These are phyloP conservation scores for Alternaria dauci DNA, from an alignment of 2,329 filamentous ascomycete genomes.

Conservation along the genomic window DNA sequence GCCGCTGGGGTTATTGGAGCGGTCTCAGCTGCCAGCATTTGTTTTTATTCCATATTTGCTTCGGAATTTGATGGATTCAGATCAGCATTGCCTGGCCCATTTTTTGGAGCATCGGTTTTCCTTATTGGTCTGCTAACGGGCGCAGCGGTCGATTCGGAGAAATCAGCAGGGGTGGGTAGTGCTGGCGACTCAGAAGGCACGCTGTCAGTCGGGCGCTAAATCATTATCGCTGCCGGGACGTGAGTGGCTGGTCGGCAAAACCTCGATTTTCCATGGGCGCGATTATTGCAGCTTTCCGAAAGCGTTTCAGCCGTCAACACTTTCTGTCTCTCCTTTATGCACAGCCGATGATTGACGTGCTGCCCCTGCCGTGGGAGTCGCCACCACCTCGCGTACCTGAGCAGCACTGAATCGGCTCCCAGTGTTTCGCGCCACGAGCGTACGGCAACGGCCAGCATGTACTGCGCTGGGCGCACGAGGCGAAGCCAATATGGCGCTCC, in stretches of 20 bases:
- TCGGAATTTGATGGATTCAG: slow-evolving; percentile 51
- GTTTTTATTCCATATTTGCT: slow-evolving; percentile 46
- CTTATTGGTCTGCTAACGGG: slow-evolving; percentile 43
- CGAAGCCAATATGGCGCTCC: slow-evolving; percentile 40
- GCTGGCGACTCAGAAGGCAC: slow-evolving; percentile 44
- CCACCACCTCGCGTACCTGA: slow-evolving; percentile 47
- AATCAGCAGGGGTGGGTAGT: slow-evolving; percentile 43
- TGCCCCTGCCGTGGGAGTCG: slow-evolving; percentile 34
- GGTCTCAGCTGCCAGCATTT: slow-evolving; percentile 39
- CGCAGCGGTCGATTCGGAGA: slow-evolving; percentile 45
- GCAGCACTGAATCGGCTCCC: slow-evolving; percentile 20
- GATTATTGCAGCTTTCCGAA: slow-evolving; percentile 43
- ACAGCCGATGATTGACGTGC: slow-evolving; percentile 38
- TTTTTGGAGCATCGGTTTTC: slow-evolving; percentile 32
- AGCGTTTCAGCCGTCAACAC: slow-evolving; percentile 45
- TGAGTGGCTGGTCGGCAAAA: slow-evolving; percentile 49
- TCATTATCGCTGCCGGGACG: slow-evolving; percentile 34
- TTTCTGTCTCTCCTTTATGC: slow-evolving; percentile 47
- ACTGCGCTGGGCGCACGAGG: slow-evolving; percentile 35
- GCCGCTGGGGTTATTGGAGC: slow-evolving; percentile 42
- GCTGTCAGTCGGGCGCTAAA: slow-evolving; percentile 49
- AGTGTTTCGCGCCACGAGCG: slow-evolving; percentile 38
- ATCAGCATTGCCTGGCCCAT: slow-evolving; percentile 48
- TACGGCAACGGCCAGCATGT: slow-evolving; percentile 40
- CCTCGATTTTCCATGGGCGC: slow-evolving; percentile 41